Evolutionary conservation across 495 filamentous ascomycete genomes (phyloP).

Genomic region (Cladorrhinum samala): DNA sequence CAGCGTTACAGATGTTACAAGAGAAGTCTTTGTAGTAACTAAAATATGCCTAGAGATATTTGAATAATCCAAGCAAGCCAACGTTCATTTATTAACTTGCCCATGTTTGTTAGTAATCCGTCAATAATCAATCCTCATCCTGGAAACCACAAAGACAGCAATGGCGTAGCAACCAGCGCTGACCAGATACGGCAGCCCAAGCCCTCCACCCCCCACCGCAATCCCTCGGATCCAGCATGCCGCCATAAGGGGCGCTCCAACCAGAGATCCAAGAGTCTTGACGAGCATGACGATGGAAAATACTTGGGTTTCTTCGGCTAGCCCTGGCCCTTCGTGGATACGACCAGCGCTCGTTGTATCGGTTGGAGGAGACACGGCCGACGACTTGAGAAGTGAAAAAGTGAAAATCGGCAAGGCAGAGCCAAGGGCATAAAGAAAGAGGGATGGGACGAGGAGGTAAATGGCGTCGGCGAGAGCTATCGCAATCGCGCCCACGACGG

Average conservation of each 20-base stretch:
- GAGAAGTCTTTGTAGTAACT: no score
- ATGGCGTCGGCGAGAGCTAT: slow-evolving; percentile 30
- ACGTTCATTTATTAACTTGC: no score
- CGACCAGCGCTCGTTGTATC: neutral
- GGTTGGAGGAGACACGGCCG: slow-evolving; percentile 18
- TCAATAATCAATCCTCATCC: slow-evolving; percentile 5
- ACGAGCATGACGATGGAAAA: slow-evolving; percentile 45
- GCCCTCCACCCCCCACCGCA: slow-evolving; percentile 10
- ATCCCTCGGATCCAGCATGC: slow-evolving; percentile 33
- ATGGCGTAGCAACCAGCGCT: slow-evolving; percentile 31
- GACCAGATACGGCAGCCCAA: slow-evolving; percentile 30
- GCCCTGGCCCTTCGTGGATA: neutral
- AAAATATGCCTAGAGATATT: no score
- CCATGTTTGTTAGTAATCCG: no score
- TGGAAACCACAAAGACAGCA: slow-evolving; percentile 11
- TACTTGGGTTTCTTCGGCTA: slow-evolving; percentile 24
- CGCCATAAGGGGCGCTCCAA: slow-evolving; percentile 39
- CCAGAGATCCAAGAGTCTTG: slow-evolving; percentile 35
- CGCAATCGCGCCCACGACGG: slow-evolving; percentile 34
- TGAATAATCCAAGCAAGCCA: no score
- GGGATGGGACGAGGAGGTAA: slow-evolving; percentile 30
- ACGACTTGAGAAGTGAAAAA: slow-evolving; percentile 34
- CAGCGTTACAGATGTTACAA: no score
- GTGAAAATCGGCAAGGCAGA: slow-evolving; percentile 42
- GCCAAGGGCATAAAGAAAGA: slow-evolving; percentile 38